Base-by-base conservation (phyloP, 306 rosid genomes). In the Pyrus betulifolia region DNA sequence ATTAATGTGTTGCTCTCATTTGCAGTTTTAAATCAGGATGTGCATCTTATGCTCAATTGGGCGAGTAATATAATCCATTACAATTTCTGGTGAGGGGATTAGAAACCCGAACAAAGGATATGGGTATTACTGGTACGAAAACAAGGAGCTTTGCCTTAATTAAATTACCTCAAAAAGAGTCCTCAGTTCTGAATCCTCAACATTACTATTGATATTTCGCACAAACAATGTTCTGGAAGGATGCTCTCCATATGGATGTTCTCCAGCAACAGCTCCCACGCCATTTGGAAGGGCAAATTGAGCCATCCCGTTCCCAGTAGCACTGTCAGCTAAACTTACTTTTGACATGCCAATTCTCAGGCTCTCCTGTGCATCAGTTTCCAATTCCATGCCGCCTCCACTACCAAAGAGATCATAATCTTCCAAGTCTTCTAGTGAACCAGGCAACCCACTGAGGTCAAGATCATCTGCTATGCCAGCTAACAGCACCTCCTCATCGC, bases 231-330 rank as follows among this genome's bases (percentile, higher is more conserved):
- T 93, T 82, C 97, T 91, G 51, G 97, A 93, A 82, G 97, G 97
- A 90, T 90, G 97, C 86, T 93, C 96, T 19, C 97, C 97, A 79
- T 89, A 93, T 28, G 96, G 97, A 86, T 93, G 97, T 85, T 93
- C 97, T 69, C 97, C 97, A 23, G 94, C 93, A 93, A 90, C 91
- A 73, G 91, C 42, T 82, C 88, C 97, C 46, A 78, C 87, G 12
- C 94, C 94, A 81, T 93, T 93, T 69, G 96, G 69, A 80, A 85
- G 46, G 73, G 92, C 81, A 76, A 62, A 87, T 30, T 81, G 84
- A 65, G 88, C 76, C 79, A 90, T 65, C 64, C 88, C 93, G 67
- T 86, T 89, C 68, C 89, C 87, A 74, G 75, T 59, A 74, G 76
- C 60, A 70, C 84, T 76, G 76, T 93, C 94, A 75, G 93, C 82